phyloP scores from a whole-genome alignment of 164 flowering plant genomes.

The Chloranthus sessilifolius region DNA sequence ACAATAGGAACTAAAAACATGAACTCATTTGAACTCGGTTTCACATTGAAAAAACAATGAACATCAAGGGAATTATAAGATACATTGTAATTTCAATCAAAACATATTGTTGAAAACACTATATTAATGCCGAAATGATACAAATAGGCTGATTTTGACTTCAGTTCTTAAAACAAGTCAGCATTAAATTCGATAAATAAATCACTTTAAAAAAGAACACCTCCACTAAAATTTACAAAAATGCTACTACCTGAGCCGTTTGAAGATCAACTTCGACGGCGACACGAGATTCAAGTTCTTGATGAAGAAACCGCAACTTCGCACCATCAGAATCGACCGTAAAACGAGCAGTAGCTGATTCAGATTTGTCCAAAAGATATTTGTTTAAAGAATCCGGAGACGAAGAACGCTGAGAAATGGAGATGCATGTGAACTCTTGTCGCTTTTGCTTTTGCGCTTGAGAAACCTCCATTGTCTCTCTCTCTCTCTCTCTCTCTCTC shows the following conservation, averaged over 20 bases:
- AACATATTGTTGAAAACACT: too few relatives aligned
- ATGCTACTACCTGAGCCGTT: constrained; percentile 59
- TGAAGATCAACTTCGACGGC: constrained; percentile 34
- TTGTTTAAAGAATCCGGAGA: constrained; percentile 23
- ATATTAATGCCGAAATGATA: too few relatives aligned
- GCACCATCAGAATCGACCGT: constrained; percentile 26
- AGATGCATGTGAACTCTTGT: constrained; percentile 41
- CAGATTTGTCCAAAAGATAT: constrained; percentile 10
- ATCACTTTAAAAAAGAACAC: too few relatives aligned
- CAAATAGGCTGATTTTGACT: too few relatives aligned
- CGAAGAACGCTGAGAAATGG: constrained; percentile 42
- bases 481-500: neutral
- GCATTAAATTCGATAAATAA: too few relatives aligned
- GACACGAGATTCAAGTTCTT: constrained; percentile 25
- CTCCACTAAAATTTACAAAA: too few relatives aligned
- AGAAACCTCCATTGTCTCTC: constrained; percentile 39
- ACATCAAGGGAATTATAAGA: too few relatives aligned
- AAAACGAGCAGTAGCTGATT: constrained; percentile 46
- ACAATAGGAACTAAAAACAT: too few relatives aligned
- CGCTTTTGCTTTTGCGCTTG: constrained; percentile 28
- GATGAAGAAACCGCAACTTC: constrained; percentile 45
- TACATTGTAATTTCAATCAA: too few relatives aligned
- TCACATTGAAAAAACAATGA: too few relatives aligned
- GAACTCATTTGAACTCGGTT: too few relatives aligned
- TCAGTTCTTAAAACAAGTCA: too few relatives aligned